phyloP scores from a whole-genome alignment of 768 basidiomycete genomes.

The Thelephora aurantiotincta region DNA sequence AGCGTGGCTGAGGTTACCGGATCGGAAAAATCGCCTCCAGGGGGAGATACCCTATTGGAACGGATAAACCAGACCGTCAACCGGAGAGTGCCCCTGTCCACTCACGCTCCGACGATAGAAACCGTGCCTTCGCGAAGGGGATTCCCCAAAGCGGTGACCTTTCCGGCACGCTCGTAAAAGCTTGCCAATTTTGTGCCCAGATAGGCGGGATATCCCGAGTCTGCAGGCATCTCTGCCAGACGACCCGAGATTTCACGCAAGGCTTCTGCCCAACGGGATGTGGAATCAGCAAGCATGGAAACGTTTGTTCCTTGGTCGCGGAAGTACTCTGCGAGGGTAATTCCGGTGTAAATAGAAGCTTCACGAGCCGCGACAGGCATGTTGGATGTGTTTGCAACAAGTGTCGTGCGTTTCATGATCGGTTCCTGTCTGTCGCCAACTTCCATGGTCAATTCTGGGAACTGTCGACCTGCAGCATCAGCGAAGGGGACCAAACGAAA shows the following conservation, averaged over 20 bases:
- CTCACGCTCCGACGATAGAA: conserved; percentile 97
- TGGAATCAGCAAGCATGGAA: conserved; percentile 99
- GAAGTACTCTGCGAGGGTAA: conserved; percentile 98
- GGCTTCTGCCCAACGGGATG: conserved; percentile 98
- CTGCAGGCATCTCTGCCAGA: conserved; percentile 98
- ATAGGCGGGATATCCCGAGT: conserved; percentile 98
- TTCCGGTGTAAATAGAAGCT: conserved; percentile 98
- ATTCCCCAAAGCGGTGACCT: conserved; percentile 84
- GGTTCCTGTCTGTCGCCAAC: conserved; percentile 88
- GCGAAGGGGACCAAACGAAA: conserved; percentile 6
- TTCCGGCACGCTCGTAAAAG: conserved; percentile 98
- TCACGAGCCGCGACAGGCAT: conserved; percentile 99
- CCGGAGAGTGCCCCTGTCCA: conserved; percentile 11
- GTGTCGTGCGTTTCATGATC: conserved; percentile 99
- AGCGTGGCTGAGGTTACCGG: conserved; percentile 96
- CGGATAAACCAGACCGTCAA: conserved; percentile 5
- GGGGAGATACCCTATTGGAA: conserved; percentile 74
- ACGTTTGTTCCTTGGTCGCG: conserved; percentile 97
- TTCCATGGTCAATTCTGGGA: conserved; percentile 90
- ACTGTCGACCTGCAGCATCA: conserved; percentile 21
- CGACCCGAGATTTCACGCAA: conserved; percentile 98
- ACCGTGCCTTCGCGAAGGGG: conserved; percentile 85
- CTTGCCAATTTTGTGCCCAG: conserved; percentile 89
- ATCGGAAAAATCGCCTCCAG: conserved; percentile 98
- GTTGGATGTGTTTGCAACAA: conserved; percentile 98